These are phyloP conservation scores for Colletotrichum sp. DNA, from an alignment of 2,329 filamentous ascomycete genomes.

Conservation along the genomic window DNA sequence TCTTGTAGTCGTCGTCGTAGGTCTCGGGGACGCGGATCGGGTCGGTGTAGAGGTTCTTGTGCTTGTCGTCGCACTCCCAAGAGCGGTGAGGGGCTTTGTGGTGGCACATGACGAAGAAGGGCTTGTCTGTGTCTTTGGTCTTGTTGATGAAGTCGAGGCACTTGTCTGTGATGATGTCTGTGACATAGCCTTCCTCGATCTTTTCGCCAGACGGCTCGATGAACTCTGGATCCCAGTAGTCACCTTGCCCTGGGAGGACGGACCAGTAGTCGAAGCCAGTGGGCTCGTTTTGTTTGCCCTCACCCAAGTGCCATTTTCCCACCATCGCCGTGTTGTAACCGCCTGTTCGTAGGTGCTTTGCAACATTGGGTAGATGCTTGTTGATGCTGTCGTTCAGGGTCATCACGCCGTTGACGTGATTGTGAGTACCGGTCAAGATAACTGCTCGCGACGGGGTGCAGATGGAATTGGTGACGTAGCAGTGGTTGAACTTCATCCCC, in stretches of 20 bases:
- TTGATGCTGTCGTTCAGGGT: conserved; percentile 56
- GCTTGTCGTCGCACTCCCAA: conserved; percentile 56
- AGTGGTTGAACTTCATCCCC: conserved; percentile 57
- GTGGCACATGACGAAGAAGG: conserved; percentile 62
- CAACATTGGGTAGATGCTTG: conserved; percentile 54
- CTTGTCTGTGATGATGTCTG: conserved; percentile 58
- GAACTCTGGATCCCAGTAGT: conserved; percentile 56
- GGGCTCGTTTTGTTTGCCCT: conserved; percentile 49
- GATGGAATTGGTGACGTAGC: conserved; percentile 59
- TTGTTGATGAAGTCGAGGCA: conserved; percentile 45
- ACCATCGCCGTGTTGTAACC: conserved; percentile 58
- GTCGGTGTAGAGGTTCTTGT: conserved; percentile 53
- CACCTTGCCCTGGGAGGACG: conserved; percentile 56
- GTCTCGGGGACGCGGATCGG: conserved; percentile 54
- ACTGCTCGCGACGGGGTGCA: conserved; percentile 57
- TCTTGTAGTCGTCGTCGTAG: conserved; percentile 59
- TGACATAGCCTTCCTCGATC: conserved; percentile 48
- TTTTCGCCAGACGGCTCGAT: conserved; percentile 42
- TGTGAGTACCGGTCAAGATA: conserved; percentile 55
- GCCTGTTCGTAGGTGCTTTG: conserved; percentile 50
- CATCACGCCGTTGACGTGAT: conserved; percentile 58
- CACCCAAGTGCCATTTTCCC: conserved; percentile 60
- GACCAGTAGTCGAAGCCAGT: conserved; percentile 58
- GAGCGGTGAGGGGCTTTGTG: conserved; percentile 60
- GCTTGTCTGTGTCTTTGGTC: conserved; percentile 36